These are phyloP conservation scores for Pyrenophora tritici-repentis DNA, from an alignment of 2,329 filamentous ascomycete species.

Conservation along the genomic window DNA sequence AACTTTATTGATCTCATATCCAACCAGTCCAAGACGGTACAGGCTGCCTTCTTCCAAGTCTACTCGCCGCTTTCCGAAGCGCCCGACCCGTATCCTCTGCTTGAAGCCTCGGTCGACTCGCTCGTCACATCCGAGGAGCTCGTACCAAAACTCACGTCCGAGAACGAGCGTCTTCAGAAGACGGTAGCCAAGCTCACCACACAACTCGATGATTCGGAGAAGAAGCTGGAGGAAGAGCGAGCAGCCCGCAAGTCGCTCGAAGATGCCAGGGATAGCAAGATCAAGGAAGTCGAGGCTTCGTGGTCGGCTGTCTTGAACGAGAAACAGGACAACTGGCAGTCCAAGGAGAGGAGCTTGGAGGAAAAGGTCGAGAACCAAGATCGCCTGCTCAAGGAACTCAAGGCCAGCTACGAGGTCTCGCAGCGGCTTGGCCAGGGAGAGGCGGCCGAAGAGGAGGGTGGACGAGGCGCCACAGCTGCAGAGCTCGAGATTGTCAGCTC, in stretches of 20 bases:
- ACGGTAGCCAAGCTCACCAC: constrained; percentile 74
- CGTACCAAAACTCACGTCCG: constrained; percentile 82
- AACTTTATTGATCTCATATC: constrained; percentile 95
- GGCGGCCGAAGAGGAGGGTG: constrained; percentile 61
- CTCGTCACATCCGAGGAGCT: constrained; percentile 91
- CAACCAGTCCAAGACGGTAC: constrained; percentile 92
- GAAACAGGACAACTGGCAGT: constrained; percentile 94
- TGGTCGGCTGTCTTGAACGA: constrained; percentile 91
- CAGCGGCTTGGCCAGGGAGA: constrained; percentile 81
- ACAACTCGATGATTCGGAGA: constrained; percentile 83
- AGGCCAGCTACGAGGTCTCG: constrained; percentile 95
- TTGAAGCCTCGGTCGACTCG: constrained; percentile 95
- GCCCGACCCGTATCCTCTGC: constrained; percentile 91
- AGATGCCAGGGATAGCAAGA: constrained; percentile 73
- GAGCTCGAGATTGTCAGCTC: constrained; percentile 93
- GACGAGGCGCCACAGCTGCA: constrained; percentile 74
- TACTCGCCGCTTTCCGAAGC: constrained; percentile 95
- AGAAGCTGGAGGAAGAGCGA: constrained; percentile 77
- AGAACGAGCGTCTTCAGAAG: constrained; percentile 85
- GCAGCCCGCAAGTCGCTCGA: constrained; percentile 75
- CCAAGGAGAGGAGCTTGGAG: constrained; percentile 87
- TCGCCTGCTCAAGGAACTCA: constrained; percentile 87
- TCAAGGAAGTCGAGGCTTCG: constrained; percentile 86
- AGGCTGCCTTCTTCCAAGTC: constrained; percentile 87
- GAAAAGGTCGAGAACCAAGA: constrained; percentile 97